Conservation (phyloP, 768 basidiomycete genomes). For the Suillus occidentalis region DNA sequence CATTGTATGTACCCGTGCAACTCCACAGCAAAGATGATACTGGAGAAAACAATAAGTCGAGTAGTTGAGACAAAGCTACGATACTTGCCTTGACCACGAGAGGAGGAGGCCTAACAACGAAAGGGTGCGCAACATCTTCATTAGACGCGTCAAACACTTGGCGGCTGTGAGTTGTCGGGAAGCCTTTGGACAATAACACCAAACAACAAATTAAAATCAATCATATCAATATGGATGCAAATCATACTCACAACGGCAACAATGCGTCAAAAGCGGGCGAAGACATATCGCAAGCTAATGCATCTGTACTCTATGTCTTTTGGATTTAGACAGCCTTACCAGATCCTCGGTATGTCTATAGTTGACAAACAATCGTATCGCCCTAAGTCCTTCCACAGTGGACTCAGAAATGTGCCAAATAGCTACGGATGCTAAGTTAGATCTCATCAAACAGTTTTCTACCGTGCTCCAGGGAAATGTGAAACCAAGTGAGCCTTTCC, state of each 20-base stretch:
- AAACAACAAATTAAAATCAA: conserved; percentile 21
- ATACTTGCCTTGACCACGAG: conserved; percentile 19
- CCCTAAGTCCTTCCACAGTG: conserved; percentile 36
- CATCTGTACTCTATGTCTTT: conserved; percentile 82
- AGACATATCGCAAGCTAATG: conserved; percentile 95
- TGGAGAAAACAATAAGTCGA: conserved; percentile 8
- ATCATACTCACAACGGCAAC: background rate
- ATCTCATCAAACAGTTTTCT: conserved; percentile 72
- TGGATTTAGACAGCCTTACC: conserved; percentile 92
- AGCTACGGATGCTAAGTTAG: conserved; percentile 66
- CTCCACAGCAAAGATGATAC: conserved; percentile 46
- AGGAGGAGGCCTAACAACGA: conserved; percentile 11
- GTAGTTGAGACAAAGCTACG: background rate
- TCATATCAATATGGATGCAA: background rate
- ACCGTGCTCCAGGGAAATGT: conserved; percentile 82
- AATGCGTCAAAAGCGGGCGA: conserved; percentile 96
- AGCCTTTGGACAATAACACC: conserved; percentile 20
- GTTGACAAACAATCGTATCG: conserved; percentile 30
- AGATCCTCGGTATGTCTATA: conserved; percentile 69
- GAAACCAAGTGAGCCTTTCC: conserved; percentile 77
- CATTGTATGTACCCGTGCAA: conserved; percentile 63
- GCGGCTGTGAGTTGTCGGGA: background rate
- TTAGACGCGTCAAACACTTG: conserved; percentile 8
- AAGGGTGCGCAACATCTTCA: conserved; percentile 19
- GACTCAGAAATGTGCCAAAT: conserved; percentile 82